Evolutionary conservation across 1,139 yeast species (phyloP), one percentile per base, ranked within the genome.

Genomic region (Protomyces macrosporus): DNA sequence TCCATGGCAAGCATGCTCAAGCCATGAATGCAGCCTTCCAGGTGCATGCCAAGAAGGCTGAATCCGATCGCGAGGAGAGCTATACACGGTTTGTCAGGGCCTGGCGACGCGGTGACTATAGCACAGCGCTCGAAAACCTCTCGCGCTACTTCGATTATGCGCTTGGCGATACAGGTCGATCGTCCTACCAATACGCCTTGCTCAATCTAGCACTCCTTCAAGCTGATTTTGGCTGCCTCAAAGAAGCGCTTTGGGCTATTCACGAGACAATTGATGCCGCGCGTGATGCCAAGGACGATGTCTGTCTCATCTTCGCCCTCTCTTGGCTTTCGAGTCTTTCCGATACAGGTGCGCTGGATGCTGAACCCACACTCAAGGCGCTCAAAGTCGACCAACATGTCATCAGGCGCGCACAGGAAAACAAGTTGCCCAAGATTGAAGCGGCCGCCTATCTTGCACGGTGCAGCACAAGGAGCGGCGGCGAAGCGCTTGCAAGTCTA

Each of bases 251-350:
- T 4, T 63, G 64, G 61, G 87, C 96, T 0, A 87, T 90, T 4
- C 90, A 87, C 68, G 97, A 90, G 72, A 95, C 97, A 0, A 87
- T 90, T 2, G 80, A 88, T 3, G 91, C 90, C 1, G 97, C 97
- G 0, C 78, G 97, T 69, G 97, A 90, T 71, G 86, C 88, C 70
- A 86, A 85, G 68, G 97, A 90, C 72, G 80, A 83, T 66, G 77
- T 81, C 10, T 88, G 96, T 23, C 77, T 90, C 50, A 87, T 90
- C 14, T 86, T 85, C 69, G 81, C 90, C n/a, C 76, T 90, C 55
- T 82, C 91, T 6, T 89, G 96, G 95, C 77, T 90, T 0, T 85
- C 85, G 71, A 82, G 85, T 67, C 88, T 88, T 68, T 34, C 55
- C 6, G 30, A 40, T 79, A 88, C 71, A 83, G 83, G 66, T 82